Evolutionary conservation across 139 green algal species (phyloP).

Genomic region (Bryopsis sp.): DNA sequence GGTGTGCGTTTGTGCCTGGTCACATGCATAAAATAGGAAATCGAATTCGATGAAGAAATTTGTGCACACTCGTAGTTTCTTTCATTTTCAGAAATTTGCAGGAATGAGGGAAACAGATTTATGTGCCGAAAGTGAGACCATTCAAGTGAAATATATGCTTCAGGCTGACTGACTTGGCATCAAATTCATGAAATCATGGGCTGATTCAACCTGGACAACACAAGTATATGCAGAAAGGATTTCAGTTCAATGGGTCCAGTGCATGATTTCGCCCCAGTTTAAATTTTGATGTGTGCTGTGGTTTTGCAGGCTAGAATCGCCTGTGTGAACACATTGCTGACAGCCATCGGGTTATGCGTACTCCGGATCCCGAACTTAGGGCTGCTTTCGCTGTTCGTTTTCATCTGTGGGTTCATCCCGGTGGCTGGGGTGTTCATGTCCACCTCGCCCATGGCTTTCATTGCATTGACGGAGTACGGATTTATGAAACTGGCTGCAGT

Average conservation of each 20-base stretch:
- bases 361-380: conserved; percentile 74
- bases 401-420: conserved; percentile 86
- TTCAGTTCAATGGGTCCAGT: neutral
- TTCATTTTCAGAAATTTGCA: no score
- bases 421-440: conserved; percentile 87
- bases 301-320: conserved; percentile 62
- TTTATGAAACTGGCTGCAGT: conserved; percentile 66
- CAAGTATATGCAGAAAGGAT: conserved; percentile 7
- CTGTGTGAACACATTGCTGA: conserved; percentile 84
- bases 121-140: no score
- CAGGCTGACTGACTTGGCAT: no score
- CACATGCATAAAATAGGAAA: no score
- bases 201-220: no score
- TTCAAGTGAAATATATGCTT: no score
- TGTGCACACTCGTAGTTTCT: no score
- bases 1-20: conserved; percentile 24
- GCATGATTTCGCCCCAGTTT: neutral
- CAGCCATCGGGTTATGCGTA: conserved; percentile 70
- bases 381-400: conserved; percentile 85
- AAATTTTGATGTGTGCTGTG: neutral
- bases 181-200: no score
- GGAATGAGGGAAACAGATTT: no score
- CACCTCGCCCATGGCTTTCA: conserved; percentile 77
- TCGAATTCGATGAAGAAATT: no score
- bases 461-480: conserved; percentile 80